A percentile compares a stretch with the other conserved stretches of the same genome.
phyloP scores from a whole-genome alignment of 495 filamentous ascomycete species.

The Daldinia bambusicola region DNA sequence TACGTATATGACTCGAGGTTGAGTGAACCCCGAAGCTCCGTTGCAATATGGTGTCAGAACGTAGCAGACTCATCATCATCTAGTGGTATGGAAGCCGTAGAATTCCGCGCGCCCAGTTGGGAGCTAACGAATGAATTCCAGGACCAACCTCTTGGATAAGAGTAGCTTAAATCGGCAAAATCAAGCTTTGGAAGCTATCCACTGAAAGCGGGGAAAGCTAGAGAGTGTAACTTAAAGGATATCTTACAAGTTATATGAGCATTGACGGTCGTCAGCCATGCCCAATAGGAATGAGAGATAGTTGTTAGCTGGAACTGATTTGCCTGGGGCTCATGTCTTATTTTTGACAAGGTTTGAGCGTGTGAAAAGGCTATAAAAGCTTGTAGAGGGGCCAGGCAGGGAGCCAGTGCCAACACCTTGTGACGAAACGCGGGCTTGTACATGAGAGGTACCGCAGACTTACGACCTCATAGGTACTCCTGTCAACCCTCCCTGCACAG shows the following conservation, averaged over 20 bases:
- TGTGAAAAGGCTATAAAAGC: conserved; percentile 31
- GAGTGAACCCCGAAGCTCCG: conserved; percentile 36
- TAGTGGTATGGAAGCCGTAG: conserved; percentile 20
- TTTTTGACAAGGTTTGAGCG: conserved; percentile 23
- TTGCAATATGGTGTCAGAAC: conserved; percentile 17
- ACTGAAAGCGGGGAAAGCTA: conserved; percentile 43
- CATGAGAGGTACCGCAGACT: conserved; percentile 33
- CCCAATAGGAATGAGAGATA: conserved; percentile 32
- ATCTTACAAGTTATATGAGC: conserved; percentile 36
- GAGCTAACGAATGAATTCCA: conserved; percentile 20
- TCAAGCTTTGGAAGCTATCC: conserved; percentile 42
- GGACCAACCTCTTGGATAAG: conserved; percentile 36
- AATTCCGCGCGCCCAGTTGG: conserved; percentile 27
- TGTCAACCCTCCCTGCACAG: conserved; percentile 34
- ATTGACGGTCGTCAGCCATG: conserved; percentile 25
- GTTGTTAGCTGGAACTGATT: conserved; percentile 37
- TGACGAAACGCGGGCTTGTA: conserved; percentile 18
- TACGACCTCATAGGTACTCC: conserved; percentile 28
- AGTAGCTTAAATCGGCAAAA: conserved; percentile 44
- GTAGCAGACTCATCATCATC: conserved; percentile 22
- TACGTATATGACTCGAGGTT: conserved; percentile 22
- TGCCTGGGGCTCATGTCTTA: conserved; percentile 35
- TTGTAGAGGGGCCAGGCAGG: conserved; percentile 28
- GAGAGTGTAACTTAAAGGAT: conserved; percentile 42
- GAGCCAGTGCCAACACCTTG: conserved; percentile 25